phyloP scores from a whole-genome alignment of 305 asterid genomes.

The Solanum aculeatissimum region DNA sequence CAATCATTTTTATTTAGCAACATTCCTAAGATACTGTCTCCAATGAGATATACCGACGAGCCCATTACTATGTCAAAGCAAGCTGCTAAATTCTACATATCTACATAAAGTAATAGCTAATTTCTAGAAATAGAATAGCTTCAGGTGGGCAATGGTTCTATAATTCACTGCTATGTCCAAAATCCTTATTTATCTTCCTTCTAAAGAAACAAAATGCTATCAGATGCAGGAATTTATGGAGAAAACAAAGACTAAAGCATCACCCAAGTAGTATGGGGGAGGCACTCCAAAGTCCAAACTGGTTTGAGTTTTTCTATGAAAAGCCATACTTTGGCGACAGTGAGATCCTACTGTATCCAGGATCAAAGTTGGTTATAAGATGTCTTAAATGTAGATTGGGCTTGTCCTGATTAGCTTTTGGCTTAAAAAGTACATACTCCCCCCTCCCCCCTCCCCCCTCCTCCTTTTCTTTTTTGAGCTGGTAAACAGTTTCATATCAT shows the following conservation, averaged over 20 bases:
- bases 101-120: neutral
- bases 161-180: neutral
- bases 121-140: neutral
- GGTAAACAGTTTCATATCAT: neutral
- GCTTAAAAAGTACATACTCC: neutral
- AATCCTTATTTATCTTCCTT: neutral
- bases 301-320: neutral
- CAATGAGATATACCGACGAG: neutral
- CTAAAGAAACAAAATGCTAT: neutral
- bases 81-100: neutral
- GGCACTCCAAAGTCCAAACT: neutral
- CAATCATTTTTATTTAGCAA: neutral
- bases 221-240: neutral
- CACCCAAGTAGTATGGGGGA: neutral
- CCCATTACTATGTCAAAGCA: neutral
- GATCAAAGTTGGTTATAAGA: neutral
- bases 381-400: neutral
- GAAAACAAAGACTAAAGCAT: neutral
- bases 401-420: neutral
- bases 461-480: neutral
- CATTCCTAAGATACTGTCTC: neutral
- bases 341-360: neutral
- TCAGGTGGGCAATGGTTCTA: neutral
- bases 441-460: neutral
- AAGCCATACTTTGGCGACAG: neutral